These are phyloP conservation scores for Pythium dissotocum DNA, from an alignment of 352 stramenopile species.

Conservation along the genomic window DNA sequence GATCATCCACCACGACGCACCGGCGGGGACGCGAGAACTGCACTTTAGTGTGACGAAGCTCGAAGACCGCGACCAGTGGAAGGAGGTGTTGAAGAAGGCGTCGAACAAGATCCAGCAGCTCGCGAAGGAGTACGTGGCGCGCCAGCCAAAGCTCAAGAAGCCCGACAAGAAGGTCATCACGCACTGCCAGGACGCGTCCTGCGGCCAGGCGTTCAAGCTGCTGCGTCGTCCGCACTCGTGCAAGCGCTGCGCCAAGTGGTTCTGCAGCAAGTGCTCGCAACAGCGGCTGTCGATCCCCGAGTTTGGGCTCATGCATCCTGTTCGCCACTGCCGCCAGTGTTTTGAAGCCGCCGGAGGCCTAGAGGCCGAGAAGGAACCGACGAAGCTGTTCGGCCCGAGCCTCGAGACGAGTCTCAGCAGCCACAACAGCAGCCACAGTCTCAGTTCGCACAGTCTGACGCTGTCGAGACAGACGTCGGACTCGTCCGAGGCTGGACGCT, in stretches of 20 bases:
- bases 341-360: constrained; percentile 68
- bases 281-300: constrained; percentile 83
- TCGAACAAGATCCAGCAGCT: constrained; percentile 67
- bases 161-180: constrained; percentile 82
- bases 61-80: constrained; percentile 82
- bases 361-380: constrained; percentile 66
- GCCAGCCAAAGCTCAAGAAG: constrained; percentile 77
- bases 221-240: constrained; percentile 81
- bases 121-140: constrained; percentile 59
- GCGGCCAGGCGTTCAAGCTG: constrained; percentile 77
- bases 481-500: constrained; percentile 24
- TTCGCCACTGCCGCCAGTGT: constrained; percentile 78
- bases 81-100: constrained; percentile 62
- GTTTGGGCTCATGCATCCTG: constrained; percentile 69
- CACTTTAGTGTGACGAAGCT: constrained; percentile 87
- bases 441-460: constrained; percentile 2
- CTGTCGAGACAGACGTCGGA: constrained; percentile 2
- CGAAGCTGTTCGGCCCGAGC: constrained; percentile 58
- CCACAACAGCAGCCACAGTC: not conserved
- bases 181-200: constrained; percentile 71
- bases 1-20: constrained; percentile 39
- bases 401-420: not conserved
- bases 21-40: constrained; percentile 63
- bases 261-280: constrained; percentile 82
- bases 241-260: constrained; percentile 85